A percentile compares a stretch with the other conserved stretches of the same genome.
Evolutionary conservation across 2,329 filamentous ascomycete genomes (phyloP).

Genomic region (Immersiporthe knoxdaviesiana): DNA sequence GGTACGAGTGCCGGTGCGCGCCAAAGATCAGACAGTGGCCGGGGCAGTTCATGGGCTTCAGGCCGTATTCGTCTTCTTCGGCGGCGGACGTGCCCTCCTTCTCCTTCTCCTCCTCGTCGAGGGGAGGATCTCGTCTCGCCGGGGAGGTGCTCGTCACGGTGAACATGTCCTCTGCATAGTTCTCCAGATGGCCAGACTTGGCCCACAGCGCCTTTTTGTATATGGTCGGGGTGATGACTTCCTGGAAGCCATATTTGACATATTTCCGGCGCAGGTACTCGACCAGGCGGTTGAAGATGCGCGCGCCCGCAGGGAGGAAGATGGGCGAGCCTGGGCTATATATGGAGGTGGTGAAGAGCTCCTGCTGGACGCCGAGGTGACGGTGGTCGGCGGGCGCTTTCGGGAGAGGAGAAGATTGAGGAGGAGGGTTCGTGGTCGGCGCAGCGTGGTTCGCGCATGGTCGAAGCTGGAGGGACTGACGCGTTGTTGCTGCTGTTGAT

Average conservation of each 20-base stretch:
- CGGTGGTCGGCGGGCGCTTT: conserved; percentile 55
- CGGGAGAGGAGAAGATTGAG: conserved; percentile 31
- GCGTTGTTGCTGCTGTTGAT: neutral
- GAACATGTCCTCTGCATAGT: conserved; percentile 93
- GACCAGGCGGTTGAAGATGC: conserved; percentile 82
- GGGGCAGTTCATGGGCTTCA: conserved; percentile 94
- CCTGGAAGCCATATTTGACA: conserved; percentile 80
- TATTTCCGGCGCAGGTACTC: conserved; percentile 84
- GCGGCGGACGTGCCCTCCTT: conserved; percentile 35
- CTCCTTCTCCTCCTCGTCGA: conserved; percentile 32
- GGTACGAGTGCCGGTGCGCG: conserved; percentile 72
- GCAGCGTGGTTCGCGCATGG: conserved; percentile 39
- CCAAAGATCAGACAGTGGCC: conserved; percentile 86
- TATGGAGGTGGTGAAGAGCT: conserved; percentile 76
- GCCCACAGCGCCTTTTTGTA: conserved; percentile 90
- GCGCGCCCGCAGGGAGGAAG: conserved; percentile 79
- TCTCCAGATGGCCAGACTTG: conserved; percentile 83
- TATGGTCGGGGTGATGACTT: conserved; percentile 87
- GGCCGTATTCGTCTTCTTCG: conserved; percentile 70
- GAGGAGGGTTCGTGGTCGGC: conserved; percentile 30
- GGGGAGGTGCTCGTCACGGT: conserved; percentile 66
- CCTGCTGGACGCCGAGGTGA: conserved; percentile 65
- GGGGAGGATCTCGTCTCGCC: conserved; percentile 37
- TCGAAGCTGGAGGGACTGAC: conserved; percentile 22
- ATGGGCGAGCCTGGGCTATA: conserved; percentile 87